These are phyloP conservation scores for Sporothrix humicola DNA, from an alignment of 2,329 filamentous ascomycete species.

Conservation along the genomic window DNA sequence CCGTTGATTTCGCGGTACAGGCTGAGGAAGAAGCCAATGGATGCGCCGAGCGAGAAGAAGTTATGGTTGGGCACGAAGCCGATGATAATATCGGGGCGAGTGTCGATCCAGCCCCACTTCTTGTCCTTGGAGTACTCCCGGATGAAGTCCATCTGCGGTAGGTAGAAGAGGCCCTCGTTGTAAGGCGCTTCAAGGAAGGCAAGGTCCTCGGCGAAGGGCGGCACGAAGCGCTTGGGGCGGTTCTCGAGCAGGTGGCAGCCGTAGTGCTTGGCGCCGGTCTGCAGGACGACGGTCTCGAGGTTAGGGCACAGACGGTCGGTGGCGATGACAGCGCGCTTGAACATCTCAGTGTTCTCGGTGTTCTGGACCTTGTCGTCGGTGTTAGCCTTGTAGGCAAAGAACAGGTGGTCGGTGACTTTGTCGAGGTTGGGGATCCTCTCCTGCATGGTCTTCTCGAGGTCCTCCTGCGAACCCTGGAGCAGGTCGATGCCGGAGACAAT, in stretches of 20 bases:
- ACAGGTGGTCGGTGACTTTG: constrained; percentile 53
- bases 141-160: constrained; percentile 50
- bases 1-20: constrained; percentile 48
- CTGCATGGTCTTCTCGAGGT: constrained; percentile 46
- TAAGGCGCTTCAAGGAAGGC: constrained; percentile 46
- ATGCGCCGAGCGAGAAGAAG: constrained; percentile 48
- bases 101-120: constrained; percentile 50
- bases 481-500: constrained; percentile 52
- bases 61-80: constrained; percentile 51
- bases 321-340: constrained; percentile 47
- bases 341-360: constrained; percentile 50
- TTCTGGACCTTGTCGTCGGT: constrained; percentile 48
- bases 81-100: constrained; percentile 50
- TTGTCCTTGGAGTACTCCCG: constrained; percentile 46
- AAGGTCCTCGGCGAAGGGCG: constrained; percentile 44
- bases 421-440: constrained; percentile 45
- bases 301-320: constrained; percentile 44
- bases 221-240: constrained; percentile 47
- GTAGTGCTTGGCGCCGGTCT: constrained; percentile 48
- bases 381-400: constrained; percentile 51
- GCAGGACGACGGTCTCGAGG: constrained; percentile 48
- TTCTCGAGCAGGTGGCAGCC: constrained; percentile 51
- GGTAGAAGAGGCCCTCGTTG: constrained; percentile 49
- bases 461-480: constrained; percentile 47
- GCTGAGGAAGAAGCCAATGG: constrained; percentile 48